Percentiles rank a stretch among this genome's conserved stretches.
These are phyloP conservation scores for Cladophialophora immunda DNA, from an alignment of 2,329 filamentous ascomycete species.

Conservation along the genomic window DNA sequence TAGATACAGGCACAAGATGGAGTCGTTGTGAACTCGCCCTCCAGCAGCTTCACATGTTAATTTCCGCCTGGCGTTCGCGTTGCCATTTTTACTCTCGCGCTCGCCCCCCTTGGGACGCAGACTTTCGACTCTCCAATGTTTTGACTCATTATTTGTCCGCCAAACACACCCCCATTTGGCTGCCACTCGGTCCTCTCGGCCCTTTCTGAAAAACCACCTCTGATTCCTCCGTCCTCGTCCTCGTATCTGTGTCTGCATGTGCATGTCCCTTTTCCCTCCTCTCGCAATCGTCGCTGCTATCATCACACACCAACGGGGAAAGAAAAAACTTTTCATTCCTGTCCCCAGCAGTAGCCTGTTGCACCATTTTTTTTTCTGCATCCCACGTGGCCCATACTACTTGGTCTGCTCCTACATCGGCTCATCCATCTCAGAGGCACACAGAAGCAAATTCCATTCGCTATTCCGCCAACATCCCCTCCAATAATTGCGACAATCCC, in stretches of 20 bases:
- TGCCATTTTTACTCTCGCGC: not conserved
- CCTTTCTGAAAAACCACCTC: not conserved
- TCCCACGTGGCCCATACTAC: conserved; percentile 30
- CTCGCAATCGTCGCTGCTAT: not conserved
- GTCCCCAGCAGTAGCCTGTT: not conserved
- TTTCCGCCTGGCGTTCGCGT: conserved; percentile 15
- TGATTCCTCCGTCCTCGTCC: not conserved
- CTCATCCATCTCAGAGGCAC: conserved; percentile 11
- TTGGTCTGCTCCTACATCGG: conserved; percentile 1
- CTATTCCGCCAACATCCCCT: conserved; percentile 11
- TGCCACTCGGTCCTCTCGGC: not conserved
- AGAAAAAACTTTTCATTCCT: not conserved
- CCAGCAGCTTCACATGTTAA: conserved; percentile 17
- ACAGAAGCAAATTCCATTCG: conserved; percentile 15
- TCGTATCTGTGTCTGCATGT: not conserved
- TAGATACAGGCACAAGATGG: conserved; percentile 28
- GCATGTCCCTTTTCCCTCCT: conserved; percentile 4
- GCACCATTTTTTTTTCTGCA: conserved; percentile 16
- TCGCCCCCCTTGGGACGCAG: not conserved
- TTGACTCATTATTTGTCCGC: not conserved
- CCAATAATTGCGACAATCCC: conserved; percentile 16
- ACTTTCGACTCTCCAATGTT: not conserved
- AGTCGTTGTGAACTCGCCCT: too few relatives aligned
- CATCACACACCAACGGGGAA: not conserved
- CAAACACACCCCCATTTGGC: not conserved